Evolutionary conservation across 1,284 basidiomycete species (phyloP).

Genomic region (Fomitopsis schrenkii): DNA sequence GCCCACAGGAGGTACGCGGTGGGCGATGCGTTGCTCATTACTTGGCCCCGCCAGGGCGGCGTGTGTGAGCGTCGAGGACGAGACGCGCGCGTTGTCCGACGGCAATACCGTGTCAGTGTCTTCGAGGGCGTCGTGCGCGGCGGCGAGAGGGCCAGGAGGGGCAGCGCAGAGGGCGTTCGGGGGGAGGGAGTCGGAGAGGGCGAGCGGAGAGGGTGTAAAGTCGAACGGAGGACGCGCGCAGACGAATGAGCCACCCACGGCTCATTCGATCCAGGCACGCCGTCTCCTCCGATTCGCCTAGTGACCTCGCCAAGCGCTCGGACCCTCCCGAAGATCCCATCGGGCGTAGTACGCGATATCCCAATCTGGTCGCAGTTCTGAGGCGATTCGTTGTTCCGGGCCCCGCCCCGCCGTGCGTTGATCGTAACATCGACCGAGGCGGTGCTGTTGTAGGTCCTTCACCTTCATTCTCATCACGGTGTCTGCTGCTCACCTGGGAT

Average conservation of each 20-base stretch:
- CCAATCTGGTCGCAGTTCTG: not conserved
- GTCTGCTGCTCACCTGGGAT: too few species aligned
- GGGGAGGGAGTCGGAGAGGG: not conserved
- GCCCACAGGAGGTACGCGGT: constrained; percentile 70
- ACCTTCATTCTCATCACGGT: not conserved
- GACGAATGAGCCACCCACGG: constrained; percentile 1
- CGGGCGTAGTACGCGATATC: not conserved
- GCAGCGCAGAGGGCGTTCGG: not conserved
- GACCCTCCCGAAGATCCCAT: not conserved
- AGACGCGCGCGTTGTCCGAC: not conserved
- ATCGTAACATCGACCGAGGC: not conserved
- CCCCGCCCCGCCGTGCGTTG: not conserved
- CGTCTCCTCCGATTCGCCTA: not conserved
- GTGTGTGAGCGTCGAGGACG: not conserved
- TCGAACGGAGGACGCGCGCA: not conserved
- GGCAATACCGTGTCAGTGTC: not conserved
- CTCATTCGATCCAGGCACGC: not conserved
- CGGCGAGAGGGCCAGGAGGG: not conserved
- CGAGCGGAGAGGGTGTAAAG: not conserved
- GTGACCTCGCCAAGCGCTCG: not conserved
- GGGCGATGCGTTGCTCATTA: constrained; percentile 64
- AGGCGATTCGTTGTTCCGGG: not conserved
- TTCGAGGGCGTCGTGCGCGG: not conserved
- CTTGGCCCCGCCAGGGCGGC: constrained; percentile 4
- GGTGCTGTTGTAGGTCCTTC: not conserved